Evolutionary conservation across 306 rosid species (phyloP).

Genomic region (Cucurbita moschata): DNA sequence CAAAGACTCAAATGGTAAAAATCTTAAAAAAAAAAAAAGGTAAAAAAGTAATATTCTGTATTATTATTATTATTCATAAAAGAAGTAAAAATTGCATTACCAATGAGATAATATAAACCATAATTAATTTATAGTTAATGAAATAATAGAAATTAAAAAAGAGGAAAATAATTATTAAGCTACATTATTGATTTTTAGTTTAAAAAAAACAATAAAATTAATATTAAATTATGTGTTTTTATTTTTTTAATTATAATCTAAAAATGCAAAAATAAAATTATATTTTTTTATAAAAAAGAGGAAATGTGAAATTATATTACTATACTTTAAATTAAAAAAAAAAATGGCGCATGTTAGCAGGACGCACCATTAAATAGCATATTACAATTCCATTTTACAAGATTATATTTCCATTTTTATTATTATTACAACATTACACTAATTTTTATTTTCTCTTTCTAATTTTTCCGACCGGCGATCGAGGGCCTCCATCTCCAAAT

Average conservation of each 20-base stretch:
- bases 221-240: background rate
- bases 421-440: conserved; percentile 9
- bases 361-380: conserved; percentile 11
- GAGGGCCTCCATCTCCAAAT: conserved; percentile 30
- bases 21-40: background rate
- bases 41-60: background rate
- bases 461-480: conserved; percentile 31
- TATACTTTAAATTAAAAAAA: background rate
- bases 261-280: background rate
- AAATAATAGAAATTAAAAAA: background rate
- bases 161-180: background rate
- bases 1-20: background rate
- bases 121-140: background rate
- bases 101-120: background rate
- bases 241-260: background rate
- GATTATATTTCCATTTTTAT: conserved; percentile 9
- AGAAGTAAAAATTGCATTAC: background rate
- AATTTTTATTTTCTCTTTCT: background rate
- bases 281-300: background rate
- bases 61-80: background rate
- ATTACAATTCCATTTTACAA: conserved; percentile 8
- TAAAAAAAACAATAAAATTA: background rate
- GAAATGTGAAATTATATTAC: conserved; percentile 6
- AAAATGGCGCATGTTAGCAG: conserved; percentile 4
- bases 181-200: background rate